Percentiles rank a stretch among this genome's conserved stretches.
These are phyloP conservation scores for Aspergillus bridgeri DNA, from an alignment of 495 filamentous ascomycete genomes.

Conservation along the genomic window DNA sequence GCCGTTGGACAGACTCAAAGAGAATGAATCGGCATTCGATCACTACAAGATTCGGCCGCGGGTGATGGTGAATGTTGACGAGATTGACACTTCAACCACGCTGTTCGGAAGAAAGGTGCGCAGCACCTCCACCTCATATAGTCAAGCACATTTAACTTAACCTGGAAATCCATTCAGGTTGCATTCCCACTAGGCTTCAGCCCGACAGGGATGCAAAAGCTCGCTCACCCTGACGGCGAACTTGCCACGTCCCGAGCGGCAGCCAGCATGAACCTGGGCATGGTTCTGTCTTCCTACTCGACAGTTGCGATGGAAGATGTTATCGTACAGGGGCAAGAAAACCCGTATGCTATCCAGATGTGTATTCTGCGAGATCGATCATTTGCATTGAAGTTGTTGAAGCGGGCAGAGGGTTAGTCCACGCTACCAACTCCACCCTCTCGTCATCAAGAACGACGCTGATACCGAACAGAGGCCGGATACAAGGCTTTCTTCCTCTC, in stretches of 20 bases:
- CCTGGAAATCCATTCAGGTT: slow-evolving; percentile 19
- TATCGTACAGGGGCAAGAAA: slow-evolving; percentile 23
- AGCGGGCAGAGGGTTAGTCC: not conserved
- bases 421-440: not conserved
- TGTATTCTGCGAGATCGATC: slow-evolving; percentile 85
- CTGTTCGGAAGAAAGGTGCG: slow-evolving; percentile 38
- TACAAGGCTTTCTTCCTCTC: slow-evolving; percentile 52
- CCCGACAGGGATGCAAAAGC: slow-evolving; percentile 78
- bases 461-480: not conserved
- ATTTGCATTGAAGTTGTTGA: slow-evolving; percentile 78
- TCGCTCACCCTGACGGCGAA: slow-evolving; percentile 77
- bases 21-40: slow-evolving; percentile 41
- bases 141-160: not conserved
- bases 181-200: slow-evolving; percentile 79
- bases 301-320: slow-evolving; percentile 50
- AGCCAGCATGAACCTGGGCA: slow-evolving; percentile 59
- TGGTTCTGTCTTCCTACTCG: slow-evolving; percentile 25
- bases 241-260: slow-evolving; percentile 71
- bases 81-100: slow-evolving; percentile 36
- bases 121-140: slow-evolving; percentile 12
- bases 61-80: slow-evolving; percentile 45
- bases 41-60: slow-evolving; percentile 48
- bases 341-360: slow-evolving; percentile 57
- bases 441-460: not conserved
- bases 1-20: slow-evolving; percentile 21